Evolutionary conservation across 1,284 basidiomycete genomes (phyloP).

Genomic region (Puccinia coronata): DNA sequence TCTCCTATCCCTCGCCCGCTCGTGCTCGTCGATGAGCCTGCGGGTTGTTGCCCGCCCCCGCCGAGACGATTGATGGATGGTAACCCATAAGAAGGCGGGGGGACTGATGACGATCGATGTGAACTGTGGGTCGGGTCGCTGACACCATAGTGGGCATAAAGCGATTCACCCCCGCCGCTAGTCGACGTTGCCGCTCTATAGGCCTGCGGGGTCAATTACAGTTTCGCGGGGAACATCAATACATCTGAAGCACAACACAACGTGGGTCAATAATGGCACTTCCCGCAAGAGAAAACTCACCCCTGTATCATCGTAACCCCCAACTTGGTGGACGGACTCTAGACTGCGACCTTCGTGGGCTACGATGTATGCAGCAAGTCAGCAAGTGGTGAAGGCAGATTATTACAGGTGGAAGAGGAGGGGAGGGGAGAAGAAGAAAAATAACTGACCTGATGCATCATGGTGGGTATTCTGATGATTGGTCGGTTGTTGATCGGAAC

Average conservation of each 20-base stretch:
- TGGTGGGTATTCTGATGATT: neutral
- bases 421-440: no score
- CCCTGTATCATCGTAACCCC: conserved; percentile 17
- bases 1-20: neutral
- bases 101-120: conserved; percentile 26
- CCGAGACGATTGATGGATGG: conserved; percentile 32
- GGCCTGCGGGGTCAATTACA: neutral
- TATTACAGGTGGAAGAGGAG: neutral
- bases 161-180: conserved; percentile 10
- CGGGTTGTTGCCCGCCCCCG: neutral
- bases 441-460: conserved; percentile 8
- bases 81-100: conserved; percentile 34
- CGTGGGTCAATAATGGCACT: neutral
- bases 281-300: neutral
- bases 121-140: neutral
- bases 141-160: conserved; percentile 23
- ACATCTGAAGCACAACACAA: neutral
- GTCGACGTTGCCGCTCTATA: conserved; percentile 11
- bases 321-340: conserved; percentile 29
- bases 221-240: neutral
- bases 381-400: no score
- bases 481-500: neutral
- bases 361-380: no score
- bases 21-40: neutral
- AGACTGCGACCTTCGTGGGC: neutral